Evolutionary conservation across 257 asterid species (phyloP).

Genomic region (Solanum medicagineum): DNA sequence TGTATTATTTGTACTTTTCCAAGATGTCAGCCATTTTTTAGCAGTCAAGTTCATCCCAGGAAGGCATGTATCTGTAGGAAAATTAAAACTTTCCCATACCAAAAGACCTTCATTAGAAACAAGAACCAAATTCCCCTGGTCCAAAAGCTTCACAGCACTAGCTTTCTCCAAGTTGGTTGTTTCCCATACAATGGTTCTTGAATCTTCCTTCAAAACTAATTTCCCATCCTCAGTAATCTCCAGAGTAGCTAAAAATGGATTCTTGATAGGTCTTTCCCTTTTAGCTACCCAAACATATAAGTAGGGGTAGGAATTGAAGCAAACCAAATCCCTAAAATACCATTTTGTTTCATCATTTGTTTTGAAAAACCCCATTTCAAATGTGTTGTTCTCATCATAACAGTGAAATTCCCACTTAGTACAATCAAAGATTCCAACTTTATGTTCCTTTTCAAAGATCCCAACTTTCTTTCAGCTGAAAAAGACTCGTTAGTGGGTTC

Average conservation of each 20-base stretch:
- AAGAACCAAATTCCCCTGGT: conserved; percentile 53
- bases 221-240: conserved; percentile 41
- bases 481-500: not conserved
- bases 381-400: conserved; percentile 38
- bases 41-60: conserved; percentile 67
- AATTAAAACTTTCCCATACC: conserved; percentile 78
- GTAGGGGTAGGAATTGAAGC: conserved; percentile 54
- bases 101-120: conserved; percentile 17
- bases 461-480: not conserved
- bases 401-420: conserved; percentile 32
- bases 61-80: conserved; percentile 72
- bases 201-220: conserved; percentile 30
- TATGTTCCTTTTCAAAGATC: not conserved
- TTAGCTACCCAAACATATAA: conserved; percentile 73
- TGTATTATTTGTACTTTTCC: conserved; percentile 60
- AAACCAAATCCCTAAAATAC: conserved; percentile 69
- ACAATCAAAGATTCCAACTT: conserved; percentile 27
- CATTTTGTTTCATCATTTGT: conserved; percentile 30
- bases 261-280: conserved; percentile 48
- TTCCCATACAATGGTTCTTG: conserved; percentile 34
- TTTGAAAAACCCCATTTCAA: conserved; percentile 48
- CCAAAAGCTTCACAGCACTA: conserved; percentile 30
- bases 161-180: conserved; percentile 35
- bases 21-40: conserved; percentile 29
- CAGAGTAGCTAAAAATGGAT: conserved; percentile 20